Evolutionary conservation across 2,329 filamentous ascomycete species (phyloP), one percentile per base, ranked within the genome.

Genomic region (Clathrospora elynae): DNA sequence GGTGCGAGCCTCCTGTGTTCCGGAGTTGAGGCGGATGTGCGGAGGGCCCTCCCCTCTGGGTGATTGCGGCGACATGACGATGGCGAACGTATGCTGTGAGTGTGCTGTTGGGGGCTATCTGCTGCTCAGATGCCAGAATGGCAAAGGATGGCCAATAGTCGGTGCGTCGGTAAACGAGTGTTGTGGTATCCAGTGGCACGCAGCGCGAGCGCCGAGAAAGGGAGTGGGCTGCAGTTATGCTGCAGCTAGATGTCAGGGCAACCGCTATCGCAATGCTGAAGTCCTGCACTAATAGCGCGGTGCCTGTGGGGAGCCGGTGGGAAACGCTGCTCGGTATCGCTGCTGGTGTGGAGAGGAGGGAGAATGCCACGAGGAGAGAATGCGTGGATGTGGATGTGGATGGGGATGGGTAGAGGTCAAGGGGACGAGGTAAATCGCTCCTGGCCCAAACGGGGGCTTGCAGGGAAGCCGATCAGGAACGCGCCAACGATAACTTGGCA

Each of bases 21-120:
- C 81, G 17, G 81, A 84, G 61, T 86, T 85, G 51, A 86, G 75
- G 43, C 81, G 80, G 46, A 86, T 81, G 53, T 85, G 83, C 53
- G 82, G 82, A 49, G 78, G 72, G 35, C 56, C 58, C 33, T 64
- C 58, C 29, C 61, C 56, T 45, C 66, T 57, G 14, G 66, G 64
- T 31, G 68, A 67, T 48, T 52, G 58, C 30, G 58, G 58, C 48
- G 59, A 49, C 51, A 58, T 59, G 55, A 62, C 59, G 51, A 22
- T 38, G 62, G 56, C 51, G 62, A 67, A 49, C 48, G 61, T 64
- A 61, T 61, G 49, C 46, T 52, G 54, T 64, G 51, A 57, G 57
- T 52, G 49, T 49, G 46, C 39, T 51, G 49, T 43, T 38, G 33
- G 19, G 43, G 35, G 40, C 49, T 39, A 38, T 45, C 31, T 41